Conservation (phyloP, 306 rosid species). For the Oxytropis ochrocephala region DNA sequence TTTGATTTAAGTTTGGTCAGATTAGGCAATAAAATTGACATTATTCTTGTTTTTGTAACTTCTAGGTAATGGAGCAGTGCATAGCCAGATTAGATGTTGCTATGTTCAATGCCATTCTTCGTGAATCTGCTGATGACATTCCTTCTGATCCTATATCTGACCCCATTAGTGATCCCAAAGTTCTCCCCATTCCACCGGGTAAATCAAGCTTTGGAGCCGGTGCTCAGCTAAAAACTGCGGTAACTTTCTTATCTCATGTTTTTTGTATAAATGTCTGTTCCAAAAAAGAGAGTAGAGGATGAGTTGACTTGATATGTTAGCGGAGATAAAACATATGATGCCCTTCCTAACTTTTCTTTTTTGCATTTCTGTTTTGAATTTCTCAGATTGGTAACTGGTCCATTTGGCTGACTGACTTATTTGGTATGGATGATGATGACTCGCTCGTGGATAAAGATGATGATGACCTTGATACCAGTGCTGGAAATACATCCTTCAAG, state of each 20-base stretch:
- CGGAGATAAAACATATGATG: background rate
- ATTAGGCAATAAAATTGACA: slow-evolving; percentile 10
- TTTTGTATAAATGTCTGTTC: background rate
- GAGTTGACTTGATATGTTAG: background rate
- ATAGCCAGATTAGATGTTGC: slow-evolving; percentile 93
- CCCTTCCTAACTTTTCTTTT: background rate
- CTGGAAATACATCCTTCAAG: slow-evolving; percentile 59
- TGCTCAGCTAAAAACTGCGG: slow-evolving; percentile 87
- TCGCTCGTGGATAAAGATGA: slow-evolving; percentile 39
- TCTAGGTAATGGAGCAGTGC: slow-evolving; percentile 93
- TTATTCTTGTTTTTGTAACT: background rate
- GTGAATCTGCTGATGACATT: slow-evolving; percentile 79
- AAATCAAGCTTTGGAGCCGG: slow-evolving; percentile 88
- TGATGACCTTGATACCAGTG: slow-evolving; percentile 31
- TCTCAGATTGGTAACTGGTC: slow-evolving; percentile 97
- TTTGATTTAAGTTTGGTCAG: background rate
- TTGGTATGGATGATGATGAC: slow-evolving; percentile 73
- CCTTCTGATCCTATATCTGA: slow-evolving; percentile 97
- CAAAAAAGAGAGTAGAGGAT: background rate
- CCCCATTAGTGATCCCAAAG: slow-evolving; percentile 79
- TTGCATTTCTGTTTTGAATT: slow-evolving; percentile 17
- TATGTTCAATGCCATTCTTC: slow-evolving; percentile 97
- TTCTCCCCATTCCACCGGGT: slow-evolving; percentile 80
- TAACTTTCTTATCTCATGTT: slow-evolving; percentile 26
- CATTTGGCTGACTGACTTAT: slow-evolving; percentile 79